Evolutionary conservation across 2,329 filamentous ascomycete genomes (phyloP).

Genomic region (Blastomyces gilchristii): DNA sequence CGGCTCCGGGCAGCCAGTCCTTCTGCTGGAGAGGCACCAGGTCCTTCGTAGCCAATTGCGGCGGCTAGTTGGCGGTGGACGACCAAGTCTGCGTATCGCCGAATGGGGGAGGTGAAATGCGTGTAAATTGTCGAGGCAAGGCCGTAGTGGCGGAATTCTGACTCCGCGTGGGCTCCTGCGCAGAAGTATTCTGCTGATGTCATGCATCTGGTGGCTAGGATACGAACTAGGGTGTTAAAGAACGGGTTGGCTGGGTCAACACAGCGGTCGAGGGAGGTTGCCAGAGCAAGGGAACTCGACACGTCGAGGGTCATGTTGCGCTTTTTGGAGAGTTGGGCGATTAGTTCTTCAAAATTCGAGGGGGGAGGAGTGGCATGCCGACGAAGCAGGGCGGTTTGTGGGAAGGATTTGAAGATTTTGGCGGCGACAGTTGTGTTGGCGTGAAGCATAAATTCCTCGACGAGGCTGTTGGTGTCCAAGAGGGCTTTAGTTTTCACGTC

Average conservation of each 20-base stretch:
- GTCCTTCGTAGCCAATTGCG: conserved; percentile 72
- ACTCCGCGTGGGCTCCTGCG: conserved; percentile 81
- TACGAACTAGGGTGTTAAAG: conserved; percentile 96
- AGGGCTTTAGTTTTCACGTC: conserved; percentile 93
- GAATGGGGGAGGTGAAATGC: conserved; percentile 94
- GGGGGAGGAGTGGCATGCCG: conserved; percentile 87
- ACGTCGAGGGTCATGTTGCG: conserved; percentile 67
- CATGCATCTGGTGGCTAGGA: conserved; percentile 98
- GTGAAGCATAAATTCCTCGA: conserved; percentile 98
- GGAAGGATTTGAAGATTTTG: conserved; percentile 84
- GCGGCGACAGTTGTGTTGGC: conserved; percentile 91
- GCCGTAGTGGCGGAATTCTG: conserved; percentile 94
- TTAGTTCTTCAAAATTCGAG: conserved; percentile 90
- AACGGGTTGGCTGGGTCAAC: conserved; percentile 73
- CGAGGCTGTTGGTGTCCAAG: conserved; percentile 91
- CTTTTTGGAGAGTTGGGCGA: conserved; percentile 82
- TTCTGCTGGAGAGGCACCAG: conserved; percentile 59
- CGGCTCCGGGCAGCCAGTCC: conserved; percentile 70
- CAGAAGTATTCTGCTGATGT: conserved; percentile 98
- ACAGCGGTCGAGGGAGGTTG: conserved; percentile 81
- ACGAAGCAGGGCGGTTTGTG: conserved; percentile 86
- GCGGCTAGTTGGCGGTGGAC: conserved; percentile 91
- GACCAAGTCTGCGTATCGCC: conserved; percentile 92
- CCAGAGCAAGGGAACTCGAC: conserved; percentile 84
- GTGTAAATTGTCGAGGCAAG: conserved; percentile 96